Conservation (phyloP, 2,329 filamentous ascomycete genomes). For the Gremmenia infestans region DNA sequence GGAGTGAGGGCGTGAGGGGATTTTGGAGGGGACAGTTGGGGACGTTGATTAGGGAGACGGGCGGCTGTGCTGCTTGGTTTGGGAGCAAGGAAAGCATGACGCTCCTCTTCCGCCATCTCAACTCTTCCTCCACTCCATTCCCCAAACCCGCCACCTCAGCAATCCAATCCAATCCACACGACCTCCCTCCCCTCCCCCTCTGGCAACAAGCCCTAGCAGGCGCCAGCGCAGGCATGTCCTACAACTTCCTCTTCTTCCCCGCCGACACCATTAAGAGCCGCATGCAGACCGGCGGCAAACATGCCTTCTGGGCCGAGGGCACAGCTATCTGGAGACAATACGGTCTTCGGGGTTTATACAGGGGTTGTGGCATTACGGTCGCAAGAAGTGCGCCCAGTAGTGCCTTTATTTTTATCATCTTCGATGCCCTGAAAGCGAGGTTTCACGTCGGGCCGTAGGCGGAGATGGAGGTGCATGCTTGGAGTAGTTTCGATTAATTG, state of each 20-base stretch:
- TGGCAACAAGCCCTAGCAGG: slow-evolving; percentile 87
- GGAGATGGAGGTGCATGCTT: no score
- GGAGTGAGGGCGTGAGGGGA: slow-evolving; percentile 73
- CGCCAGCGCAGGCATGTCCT: slow-evolving; percentile 82
- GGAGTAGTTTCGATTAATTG: no score
- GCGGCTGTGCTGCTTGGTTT: slow-evolving; percentile 93
- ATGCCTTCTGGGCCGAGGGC: slow-evolving; percentile 63
- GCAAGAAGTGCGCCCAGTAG: slow-evolving; percentile 85
- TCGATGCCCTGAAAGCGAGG: slow-evolving; percentile 74
- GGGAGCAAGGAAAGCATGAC: slow-evolving; percentile 80
- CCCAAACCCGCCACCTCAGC: slow-evolving; percentile 22
- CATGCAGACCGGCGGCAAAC: slow-evolving; percentile 82
- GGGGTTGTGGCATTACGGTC: slow-evolving; percentile 92
- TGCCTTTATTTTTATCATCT: slow-evolving; percentile 97
- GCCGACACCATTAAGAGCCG: slow-evolving; percentile 96
- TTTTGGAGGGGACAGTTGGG: slow-evolving; percentile 96
- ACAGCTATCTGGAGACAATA: slow-evolving; percentile 73
- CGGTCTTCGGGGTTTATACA: slow-evolving; percentile 80
- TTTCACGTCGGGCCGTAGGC: slow-evolving; percentile 40
- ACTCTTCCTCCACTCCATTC: slow-evolving; percentile 39
- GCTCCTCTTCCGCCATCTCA: slow-evolving; percentile 35
- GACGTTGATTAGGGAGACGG: slow-evolving; percentile 88
- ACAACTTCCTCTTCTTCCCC: slow-evolving; percentile 97
- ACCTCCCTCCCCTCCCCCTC: slow-evolving; percentile 56
- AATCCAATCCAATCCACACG: slow-evolving; percentile 2